Evolutionary conservation across 176 grass and related monocot species (phyloP), one percentile per base, ranked within the genome.

Genomic region (Carex kokanica): DNA sequence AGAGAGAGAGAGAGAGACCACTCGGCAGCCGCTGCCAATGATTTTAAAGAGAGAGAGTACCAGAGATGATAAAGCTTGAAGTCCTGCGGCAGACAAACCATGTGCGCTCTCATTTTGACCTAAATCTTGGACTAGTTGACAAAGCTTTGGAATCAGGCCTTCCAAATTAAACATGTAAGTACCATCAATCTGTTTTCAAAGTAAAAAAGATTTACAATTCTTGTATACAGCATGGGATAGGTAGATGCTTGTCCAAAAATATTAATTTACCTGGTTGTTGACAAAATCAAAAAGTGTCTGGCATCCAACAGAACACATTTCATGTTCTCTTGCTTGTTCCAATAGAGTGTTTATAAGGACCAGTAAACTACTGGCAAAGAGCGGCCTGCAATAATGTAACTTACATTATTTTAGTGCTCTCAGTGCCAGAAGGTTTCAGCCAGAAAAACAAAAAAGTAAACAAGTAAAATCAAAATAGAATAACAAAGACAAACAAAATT

Each of bases 91-190:
- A 78, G 68, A 91, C 82, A 98, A 82, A 85, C 81, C 60, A 54
- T 51, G 69, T 54, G 84, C 86, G 56, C 52, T 90, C 57, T 98
- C 88, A 84, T 93, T 89, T 6, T 93, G 89, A 74, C 91, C 86
- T 79, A 98, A 86, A 80, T 98, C 92, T 86, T 93, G 90, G 51
- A 87, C 87, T 64, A 95, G 82, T 54, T 93, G 82, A 67, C 92
- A 98, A 52, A 98, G 79, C 86, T 88, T 95, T 83, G 90, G 91
- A 84, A 94, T 85, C 74, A 95, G 79, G 82, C 85, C 90, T 78
- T 98, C 95, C 87, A 98, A 93, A 90, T 95, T 95, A 91, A 98
- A 98, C 95, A 95, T 93, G 83, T 90, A 95, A 57, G 89, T 91
- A 69, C 95, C 87, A 70, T 93, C 92, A 85, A 91, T 88, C 95